phyloP scores from a whole-genome alignment of 306 rosid genomes.

The Citrullus amarus region DNA sequence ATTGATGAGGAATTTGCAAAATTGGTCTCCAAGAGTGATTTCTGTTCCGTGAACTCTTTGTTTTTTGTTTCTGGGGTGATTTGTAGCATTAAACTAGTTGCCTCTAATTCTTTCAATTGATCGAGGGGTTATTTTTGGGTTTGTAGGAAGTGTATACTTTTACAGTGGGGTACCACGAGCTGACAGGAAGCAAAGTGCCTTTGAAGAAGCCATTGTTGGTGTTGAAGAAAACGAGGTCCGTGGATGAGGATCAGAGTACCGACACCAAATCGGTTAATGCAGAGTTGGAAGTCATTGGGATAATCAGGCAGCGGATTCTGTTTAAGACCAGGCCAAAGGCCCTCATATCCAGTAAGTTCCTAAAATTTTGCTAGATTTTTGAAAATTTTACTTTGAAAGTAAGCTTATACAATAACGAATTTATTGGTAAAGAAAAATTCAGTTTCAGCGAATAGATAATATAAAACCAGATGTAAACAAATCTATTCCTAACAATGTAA shows the following conservation, averaged over 20 bases:
- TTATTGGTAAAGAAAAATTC: not conserved
- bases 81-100: not conserved
- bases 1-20: not conserved
- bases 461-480: not conserved
- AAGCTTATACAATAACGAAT: not conserved
- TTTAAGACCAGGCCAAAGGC: conserved; percentile 87
- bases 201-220: conserved; percentile 76
- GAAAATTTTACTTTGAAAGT: not conserved
- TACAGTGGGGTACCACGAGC: conserved; percentile 76
- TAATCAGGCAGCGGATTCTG: conserved; percentile 59
- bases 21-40: not conserved
- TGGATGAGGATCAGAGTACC: conserved; percentile 4
- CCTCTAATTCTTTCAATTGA: not conserved
- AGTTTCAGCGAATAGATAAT: not conserved
- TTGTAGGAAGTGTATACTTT: conserved; percentile 56
- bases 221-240: conserved; percentile 46
- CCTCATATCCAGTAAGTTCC: conserved; percentile 61
- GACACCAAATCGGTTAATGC: conserved; percentile 11
- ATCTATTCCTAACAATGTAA: not conserved
- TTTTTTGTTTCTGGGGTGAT: not conserved
- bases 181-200: conserved; percentile 64
- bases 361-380: not conserved
- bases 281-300: conserved; percentile 64
- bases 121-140: not conserved
- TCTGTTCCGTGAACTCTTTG: not conserved